Evolutionary conservation across 2,329 filamentous ascomycete genomes (phyloP).

Genomic region (Fusarium coicis): DNA sequence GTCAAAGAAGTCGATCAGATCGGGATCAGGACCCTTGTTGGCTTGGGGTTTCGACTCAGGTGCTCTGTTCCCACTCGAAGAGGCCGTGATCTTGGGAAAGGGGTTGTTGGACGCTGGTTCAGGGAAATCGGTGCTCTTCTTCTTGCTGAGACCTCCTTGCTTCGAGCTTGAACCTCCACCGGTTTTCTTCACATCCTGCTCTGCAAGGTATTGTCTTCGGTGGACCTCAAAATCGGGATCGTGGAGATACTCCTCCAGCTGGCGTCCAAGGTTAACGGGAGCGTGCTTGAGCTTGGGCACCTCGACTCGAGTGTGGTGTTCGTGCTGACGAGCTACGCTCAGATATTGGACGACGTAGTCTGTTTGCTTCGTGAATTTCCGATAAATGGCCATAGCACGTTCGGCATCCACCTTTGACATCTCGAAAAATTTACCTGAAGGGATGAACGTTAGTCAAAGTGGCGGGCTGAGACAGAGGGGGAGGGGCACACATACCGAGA

Average conservation of each 20-base stretch:
- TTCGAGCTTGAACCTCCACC: constrained; percentile 51
- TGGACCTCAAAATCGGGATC: constrained; percentile 97
- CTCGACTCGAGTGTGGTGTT: constrained; percentile 90
- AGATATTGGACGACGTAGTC: constrained; percentile 93
- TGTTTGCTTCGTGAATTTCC: constrained; percentile 90
- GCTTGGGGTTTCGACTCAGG: constrained; percentile 57
- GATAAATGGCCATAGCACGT: constrained; percentile 90
- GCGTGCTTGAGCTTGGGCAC: constrained; percentile 98
- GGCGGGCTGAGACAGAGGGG: constrained; percentile 18
- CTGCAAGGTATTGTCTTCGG: constrained; percentile 88
- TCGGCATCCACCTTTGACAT: constrained; percentile 96
- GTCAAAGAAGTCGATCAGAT: constrained; percentile 94
- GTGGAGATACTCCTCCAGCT: constrained; percentile 92
- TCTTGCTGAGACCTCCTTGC: constrained; percentile 47
- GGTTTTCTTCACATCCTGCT: constrained; percentile 78
- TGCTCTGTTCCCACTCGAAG: constrained; percentile 49
- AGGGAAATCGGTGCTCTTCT: constrained; percentile 50
- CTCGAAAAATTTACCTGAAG: constrained; percentile 92
- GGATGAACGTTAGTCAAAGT: constrained; percentile 27
- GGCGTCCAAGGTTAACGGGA: constrained; percentile 87
- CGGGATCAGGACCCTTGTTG: constrained; percentile 74
- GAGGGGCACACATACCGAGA: constrained; percentile 70
- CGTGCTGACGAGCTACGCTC: constrained; percentile 85
- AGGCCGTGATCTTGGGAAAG: constrained; percentile 49
- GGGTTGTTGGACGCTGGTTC: constrained; percentile 57